Conservation (phyloP, 1,284 basidiomycete genomes). For the Trichosporon ovoides region DNA sequence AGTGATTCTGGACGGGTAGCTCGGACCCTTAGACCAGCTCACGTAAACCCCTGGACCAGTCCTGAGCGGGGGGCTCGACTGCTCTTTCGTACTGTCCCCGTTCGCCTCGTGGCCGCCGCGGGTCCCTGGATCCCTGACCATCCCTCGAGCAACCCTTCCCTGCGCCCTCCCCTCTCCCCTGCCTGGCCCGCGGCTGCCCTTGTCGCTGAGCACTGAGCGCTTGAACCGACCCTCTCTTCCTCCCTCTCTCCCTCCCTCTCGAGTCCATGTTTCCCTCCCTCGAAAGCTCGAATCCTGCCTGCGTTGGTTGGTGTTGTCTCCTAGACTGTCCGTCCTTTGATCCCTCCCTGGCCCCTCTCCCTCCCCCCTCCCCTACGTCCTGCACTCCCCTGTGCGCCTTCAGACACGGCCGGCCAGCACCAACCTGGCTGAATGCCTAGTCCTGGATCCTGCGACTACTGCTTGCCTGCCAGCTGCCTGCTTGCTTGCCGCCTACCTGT, state of each 20-base stretch:
- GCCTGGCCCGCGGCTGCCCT: neutral
- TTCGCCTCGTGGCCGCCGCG: neutral
- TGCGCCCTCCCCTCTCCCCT: too few relatives aligned
- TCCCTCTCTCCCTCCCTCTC: too few relatives aligned
- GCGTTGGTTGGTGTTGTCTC: too few relatives aligned
- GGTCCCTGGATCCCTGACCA: neutral
- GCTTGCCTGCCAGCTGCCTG: neutral
- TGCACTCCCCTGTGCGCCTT: conserved; percentile 3
- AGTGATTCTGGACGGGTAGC: neutral
- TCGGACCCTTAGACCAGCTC: neutral
- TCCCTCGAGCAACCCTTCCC: neutral
- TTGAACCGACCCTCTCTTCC: neutral
- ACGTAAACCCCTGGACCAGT: neutral
- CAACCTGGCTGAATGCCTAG: neutral
- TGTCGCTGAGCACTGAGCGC: neutral
- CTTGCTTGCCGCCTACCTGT: too few relatives aligned
- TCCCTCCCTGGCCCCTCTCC: too few relatives aligned
- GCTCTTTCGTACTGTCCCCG: neutral
- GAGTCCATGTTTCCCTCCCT: neutral
- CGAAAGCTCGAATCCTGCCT: neutral
- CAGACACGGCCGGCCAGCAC: neutral
- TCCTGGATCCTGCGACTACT: neutral
- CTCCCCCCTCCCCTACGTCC: neutral
- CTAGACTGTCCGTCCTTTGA: neutral
- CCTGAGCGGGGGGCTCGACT: neutral